Conservation (phyloP, 108 stramenopile genomes). For the Fistulifera solaris region DNA sequence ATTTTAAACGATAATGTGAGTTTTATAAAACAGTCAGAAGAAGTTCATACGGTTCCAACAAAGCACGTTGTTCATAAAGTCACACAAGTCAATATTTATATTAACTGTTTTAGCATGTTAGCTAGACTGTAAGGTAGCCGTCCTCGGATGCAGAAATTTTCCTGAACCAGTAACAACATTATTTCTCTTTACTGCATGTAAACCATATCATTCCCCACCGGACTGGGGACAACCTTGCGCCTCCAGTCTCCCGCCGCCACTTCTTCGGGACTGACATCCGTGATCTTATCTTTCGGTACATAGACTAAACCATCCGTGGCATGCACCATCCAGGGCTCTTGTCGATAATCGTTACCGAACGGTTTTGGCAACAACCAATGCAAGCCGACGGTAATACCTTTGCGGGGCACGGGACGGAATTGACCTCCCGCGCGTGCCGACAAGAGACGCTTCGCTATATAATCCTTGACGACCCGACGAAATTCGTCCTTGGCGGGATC, state of each 20-base stretch:
- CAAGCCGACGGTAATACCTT: slow-evolving; percentile 81
- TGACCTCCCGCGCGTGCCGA: slow-evolving; percentile 71
- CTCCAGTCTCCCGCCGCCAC: slow-evolving; percentile 70
- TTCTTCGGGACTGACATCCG: slow-evolving; percentile 55
- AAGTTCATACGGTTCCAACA: no score
- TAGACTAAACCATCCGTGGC: slow-evolving; percentile 72
- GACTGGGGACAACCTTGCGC: slow-evolving; percentile 65
- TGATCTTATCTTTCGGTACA: slow-evolving; percentile 58
- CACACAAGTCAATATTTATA: no score
- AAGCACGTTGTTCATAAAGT: no score
- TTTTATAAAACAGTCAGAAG: no score
- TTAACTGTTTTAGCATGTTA: no score
- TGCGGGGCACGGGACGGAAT: slow-evolving; percentile 70
- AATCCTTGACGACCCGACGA: slow-evolving; percentile 36
- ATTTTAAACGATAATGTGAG: no score
- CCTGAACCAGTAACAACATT: no score
- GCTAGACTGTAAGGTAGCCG: no score
- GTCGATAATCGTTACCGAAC: slow-evolving; percentile 81
- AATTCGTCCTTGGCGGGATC: slow-evolving; percentile 36
- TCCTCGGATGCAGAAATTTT: no score
- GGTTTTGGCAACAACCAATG: slow-evolving; percentile 91
- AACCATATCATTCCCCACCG: slow-evolving; percentile 70
- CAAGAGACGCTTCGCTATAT: slow-evolving; percentile 50
- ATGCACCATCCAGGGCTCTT: slow-evolving; percentile 71
- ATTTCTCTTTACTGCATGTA: slow-evolving; percentile 55